Evolutionary conservation across 164 flowering plant genomes (phyloP).

Genomic region (Nymphaea thermarum): DNA sequence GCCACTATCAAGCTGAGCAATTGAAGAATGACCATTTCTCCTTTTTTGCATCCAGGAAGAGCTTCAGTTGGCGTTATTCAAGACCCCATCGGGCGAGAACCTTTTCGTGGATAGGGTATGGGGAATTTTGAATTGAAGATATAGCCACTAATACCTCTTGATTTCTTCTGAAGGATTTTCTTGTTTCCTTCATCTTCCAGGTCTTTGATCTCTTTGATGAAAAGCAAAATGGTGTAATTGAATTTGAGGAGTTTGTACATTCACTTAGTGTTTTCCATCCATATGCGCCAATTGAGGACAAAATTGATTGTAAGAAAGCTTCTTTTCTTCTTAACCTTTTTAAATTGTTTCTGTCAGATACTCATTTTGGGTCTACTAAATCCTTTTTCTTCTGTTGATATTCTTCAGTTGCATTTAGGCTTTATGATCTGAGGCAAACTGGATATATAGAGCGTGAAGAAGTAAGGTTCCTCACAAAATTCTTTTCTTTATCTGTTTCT

Average conservation of each 20-base stretch:
- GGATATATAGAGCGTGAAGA: slow-evolving; percentile 88
- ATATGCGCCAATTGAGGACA: slow-evolving; percentile 17
- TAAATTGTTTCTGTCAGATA: too few relatives aligned
- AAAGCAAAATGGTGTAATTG: slow-evolving; percentile 23
- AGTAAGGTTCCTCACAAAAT: slow-evolving; percentile 25
- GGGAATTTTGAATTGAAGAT: not conserved
- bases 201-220: slow-evolving; percentile 21
- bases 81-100: slow-evolving; percentile 46
- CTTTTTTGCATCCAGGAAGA: slow-evolving; percentile 43
- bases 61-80: slow-evolving; percentile 61
- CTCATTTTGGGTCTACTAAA: not conserved
- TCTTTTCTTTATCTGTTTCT: not conserved
- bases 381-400: not conserved
- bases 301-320: slow-evolving; percentile 14
- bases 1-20: not conserved
- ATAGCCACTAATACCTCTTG: too few relatives aligned
- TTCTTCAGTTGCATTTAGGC: slow-evolving; percentile 76
- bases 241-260: slow-evolving; percentile 24
- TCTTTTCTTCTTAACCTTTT: not conserved
- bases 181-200: slow-evolving; percentile 5
- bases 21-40: not conserved
- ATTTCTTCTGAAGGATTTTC: too few relatives aligned
- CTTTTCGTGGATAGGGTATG: slow-evolving; percentile 74
- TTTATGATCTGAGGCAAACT: slow-evolving; percentile 71
- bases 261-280: slow-evolving; percentile 29